A percentile compares a stretch with the other conserved stretches of the same genome.
These are phyloP conservation scores for Penicillium brasilianum DNA, from an alignment of 2,329 filamentous ascomycete species.

Conservation along the genomic window DNA sequence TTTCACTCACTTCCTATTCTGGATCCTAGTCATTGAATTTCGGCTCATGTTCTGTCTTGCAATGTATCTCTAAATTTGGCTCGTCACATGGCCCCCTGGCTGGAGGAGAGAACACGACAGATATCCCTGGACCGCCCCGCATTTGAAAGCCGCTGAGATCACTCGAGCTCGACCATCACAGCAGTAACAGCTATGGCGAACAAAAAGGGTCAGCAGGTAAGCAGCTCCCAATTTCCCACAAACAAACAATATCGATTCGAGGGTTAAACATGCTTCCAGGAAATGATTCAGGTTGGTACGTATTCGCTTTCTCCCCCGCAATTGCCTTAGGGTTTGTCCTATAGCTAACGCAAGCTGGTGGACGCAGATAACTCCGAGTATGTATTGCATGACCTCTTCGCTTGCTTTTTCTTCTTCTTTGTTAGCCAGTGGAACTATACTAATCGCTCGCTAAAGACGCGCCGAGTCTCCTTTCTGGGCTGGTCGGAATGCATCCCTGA, in stretches of 20 bases:
- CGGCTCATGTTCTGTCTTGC: not conserved
- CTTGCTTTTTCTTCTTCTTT: constrained; percentile 4
- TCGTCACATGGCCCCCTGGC: constrained; percentile 23
- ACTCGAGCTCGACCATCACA: constrained; percentile 15
- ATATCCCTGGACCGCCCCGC: constrained; percentile 28
- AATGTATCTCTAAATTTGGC: constrained; percentile 18
- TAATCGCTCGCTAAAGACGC: constrained; percentile 55
- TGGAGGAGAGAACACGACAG: constrained; percentile 18
- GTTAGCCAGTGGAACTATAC: not conserved
- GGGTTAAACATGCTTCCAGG: constrained; percentile 58
- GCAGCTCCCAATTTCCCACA: constrained; percentile 30
- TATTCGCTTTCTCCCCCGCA: constrained; percentile 42
- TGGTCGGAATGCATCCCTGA: constrained; percentile 58
- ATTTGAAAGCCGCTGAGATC: constrained; percentile 28
- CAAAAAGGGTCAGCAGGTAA: constrained; percentile 72
- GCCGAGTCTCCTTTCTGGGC: constrained; percentile 90
- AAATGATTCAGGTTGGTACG: constrained; percentile 99
- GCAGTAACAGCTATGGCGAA: constrained; percentile 39
- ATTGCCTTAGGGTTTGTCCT: constrained; percentile 39
- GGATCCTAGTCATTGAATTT: not conserved
- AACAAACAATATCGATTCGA: constrained; percentile 5
- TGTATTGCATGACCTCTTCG: constrained; percentile 6
- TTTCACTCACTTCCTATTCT: not conserved
- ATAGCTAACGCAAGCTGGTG: constrained; percentile 27
- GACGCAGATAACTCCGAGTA: constrained; percentile 31